Percentiles rank a stretch among this genome's conserved stretches.
Evolutionary conservation across 2,329 filamentous ascomycete genomes (phyloP).

Genomic region (Penicillium sp.): DNA sequence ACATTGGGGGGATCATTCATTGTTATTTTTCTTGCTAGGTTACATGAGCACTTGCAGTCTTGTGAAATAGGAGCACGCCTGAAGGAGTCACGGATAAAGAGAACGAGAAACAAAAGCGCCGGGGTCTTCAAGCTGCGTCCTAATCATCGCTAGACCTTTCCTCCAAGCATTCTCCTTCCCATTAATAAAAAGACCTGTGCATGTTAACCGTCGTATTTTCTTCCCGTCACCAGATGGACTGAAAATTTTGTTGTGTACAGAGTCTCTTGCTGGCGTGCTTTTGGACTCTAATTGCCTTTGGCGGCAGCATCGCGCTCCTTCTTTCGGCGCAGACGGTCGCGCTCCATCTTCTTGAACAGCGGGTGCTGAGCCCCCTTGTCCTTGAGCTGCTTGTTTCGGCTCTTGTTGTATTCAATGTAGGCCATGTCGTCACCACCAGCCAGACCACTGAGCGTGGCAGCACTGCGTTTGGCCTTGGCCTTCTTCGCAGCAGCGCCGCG

Average conservation of each 20-base stretch:
- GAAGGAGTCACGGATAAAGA: neutral
- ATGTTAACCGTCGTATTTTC: neutral
- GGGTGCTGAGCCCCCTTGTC: conserved; percentile 60
- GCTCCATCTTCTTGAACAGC: conserved; percentile 67
- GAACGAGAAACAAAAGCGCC: neutral
- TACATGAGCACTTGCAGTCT: neutral
- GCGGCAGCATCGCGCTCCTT: conserved; percentile 44
- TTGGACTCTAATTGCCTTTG: neutral
- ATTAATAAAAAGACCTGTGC: neutral
- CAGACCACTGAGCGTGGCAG: conserved; percentile 80
- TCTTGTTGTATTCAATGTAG: conserved; percentile 83
- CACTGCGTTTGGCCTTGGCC: conserved; percentile 71
- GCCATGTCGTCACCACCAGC: conserved; percentile 96
- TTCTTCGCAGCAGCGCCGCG: conserved; percentile 44
- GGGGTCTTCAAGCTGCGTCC: neutral
- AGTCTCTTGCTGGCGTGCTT: neutral
- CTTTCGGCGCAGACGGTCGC: conserved; percentile 61
- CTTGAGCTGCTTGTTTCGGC: conserved; percentile 67
- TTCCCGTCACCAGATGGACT: too few species aligned
- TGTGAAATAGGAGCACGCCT: neutral
- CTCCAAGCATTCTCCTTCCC: neutral
- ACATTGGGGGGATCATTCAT: neutral
- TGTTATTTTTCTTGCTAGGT: neutral
- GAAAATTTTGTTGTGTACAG: neutral
- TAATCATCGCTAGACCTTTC: neutral